Conservation (phyloP, 306 rosid species). For the Acmispon strigosus region DNA sequence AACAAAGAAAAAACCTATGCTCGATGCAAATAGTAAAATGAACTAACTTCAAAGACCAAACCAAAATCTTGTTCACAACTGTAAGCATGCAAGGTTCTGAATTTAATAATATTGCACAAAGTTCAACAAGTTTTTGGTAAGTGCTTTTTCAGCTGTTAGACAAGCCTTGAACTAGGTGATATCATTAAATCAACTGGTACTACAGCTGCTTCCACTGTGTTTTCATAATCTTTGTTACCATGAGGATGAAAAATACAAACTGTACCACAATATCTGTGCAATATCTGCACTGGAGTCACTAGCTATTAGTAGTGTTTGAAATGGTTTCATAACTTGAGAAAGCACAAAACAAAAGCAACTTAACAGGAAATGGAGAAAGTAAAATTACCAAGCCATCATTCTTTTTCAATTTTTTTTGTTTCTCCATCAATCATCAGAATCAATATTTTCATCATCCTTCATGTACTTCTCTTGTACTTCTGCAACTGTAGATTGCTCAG, state of each 20-base stretch:
- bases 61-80: not conserved
- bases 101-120: not conserved
- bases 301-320: not conserved
- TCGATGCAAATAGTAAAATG: not conserved
- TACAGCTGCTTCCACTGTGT: not conserved
- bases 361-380: constrained; percentile 6
- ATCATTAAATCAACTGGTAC: not conserved
- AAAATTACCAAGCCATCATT: not conserved
- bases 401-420: not conserved
- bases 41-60: constrained; percentile 1
- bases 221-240: not conserved
- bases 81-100: not conserved
- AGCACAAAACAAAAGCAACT: not conserved
- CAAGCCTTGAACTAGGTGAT: not conserved
- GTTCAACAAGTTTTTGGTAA: not conserved
- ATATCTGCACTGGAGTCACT: not conserved
- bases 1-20: not conserved
- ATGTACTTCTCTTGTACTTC: constrained; percentile 95
- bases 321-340: not conserved
- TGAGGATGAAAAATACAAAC: not conserved
- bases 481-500: constrained; percentile 67
- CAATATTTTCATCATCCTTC: constrained; percentile 63
- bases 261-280: not conserved
- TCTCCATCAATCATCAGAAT: constrained; percentile 26
- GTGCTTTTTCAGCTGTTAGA: not conserved